Evolutionary conservation across 305 asterid genomes (phyloP), one percentile per base, ranked within the genome.

Genomic region (Fraxinus nigra): DNA sequence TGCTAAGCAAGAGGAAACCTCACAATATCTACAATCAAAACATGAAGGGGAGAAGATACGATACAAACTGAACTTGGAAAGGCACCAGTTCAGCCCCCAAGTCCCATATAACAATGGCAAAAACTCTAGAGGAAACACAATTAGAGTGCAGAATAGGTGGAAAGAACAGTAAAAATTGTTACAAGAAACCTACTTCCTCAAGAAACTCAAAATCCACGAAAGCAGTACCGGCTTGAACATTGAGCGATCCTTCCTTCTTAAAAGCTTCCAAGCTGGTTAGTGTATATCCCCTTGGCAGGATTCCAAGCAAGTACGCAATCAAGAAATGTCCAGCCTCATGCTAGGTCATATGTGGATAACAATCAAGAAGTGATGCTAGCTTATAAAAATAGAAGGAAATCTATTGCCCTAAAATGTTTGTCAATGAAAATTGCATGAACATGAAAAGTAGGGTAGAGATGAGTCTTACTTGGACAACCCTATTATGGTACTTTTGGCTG

Each of bases 321-420:
- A 94, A 88, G 92, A 94, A 93, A 90, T 94, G 98, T 80, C 98
- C 98, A 54, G 98, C 97, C 87, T 94, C 98, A 79, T 94, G 98
- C 98, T 95, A 84, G 48, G 77, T 67, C 81, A 84, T 22, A 85
- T 32, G 75, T 73, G 56, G 76, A 80, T 65, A 79, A 74, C 13
- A 59, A 79, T 76, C 79, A 84, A 61, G 72, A 69, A 37, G 24
- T 38, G 20, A 48, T 16, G 61, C 61, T 65, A 78, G 74, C 30
- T 72, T 34, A 5, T 5, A 11, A 51, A 46, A 34, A 51, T 28
- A 28, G 51, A 56, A 63, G 26, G 54, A 30, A 85, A 67, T 67
- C 16, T 16, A 75, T 54, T 38, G 30, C 38, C 61, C 22, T 13
- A 78, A 22, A 75, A 70, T 30, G 70, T 24, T 24, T 10, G 35